A percentile compares a stretch with the other conserved stretches of the same genome.
These are phyloP conservation scores for Anisogramma anomala DNA, from an alignment of 2,329 filamentous ascomycete species.

Conservation along the genomic window DNA sequence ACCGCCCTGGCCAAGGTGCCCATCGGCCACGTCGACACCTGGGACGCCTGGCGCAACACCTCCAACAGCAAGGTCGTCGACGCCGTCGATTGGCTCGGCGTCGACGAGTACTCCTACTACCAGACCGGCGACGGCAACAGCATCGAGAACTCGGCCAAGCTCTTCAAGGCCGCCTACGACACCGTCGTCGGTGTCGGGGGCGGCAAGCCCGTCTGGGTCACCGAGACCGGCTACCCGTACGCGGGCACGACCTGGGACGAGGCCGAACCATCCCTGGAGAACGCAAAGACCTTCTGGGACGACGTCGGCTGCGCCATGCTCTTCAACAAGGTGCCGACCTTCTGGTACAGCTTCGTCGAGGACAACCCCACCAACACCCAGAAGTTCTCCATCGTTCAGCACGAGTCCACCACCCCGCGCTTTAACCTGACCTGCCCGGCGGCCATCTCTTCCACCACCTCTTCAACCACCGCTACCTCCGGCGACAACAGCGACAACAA, in stretches of 20 bases:
- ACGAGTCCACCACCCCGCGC: constrained; percentile 39
- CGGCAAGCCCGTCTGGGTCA: constrained; percentile 14
- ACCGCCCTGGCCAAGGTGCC: constrained; percentile 46
- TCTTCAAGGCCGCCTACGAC: constrained; percentile 58
- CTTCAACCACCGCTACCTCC: neutral
- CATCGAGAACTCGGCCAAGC: constrained; percentile 49
- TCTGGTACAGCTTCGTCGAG: constrained; percentile 71
- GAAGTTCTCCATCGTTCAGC: constrained; percentile 58
- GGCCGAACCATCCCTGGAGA: constrained; percentile 23
- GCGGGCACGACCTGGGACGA: constrained; percentile 8
- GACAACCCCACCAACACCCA: constrained; percentile 48
- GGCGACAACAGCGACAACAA: constrained; percentile 11
- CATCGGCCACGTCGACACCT: constrained; percentile 82
- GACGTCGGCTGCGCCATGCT: constrained; percentile 58
- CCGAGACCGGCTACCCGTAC: constrained; percentile 14
- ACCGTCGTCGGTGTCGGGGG: constrained; percentile 46
- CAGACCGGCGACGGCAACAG: constrained; percentile 56
- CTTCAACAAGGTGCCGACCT: constrained; percentile 54
- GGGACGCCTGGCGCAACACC: constrained; percentile 65
- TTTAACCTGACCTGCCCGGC: constrained; percentile 51
- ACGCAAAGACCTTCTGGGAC: constrained; percentile 73
- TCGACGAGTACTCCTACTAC: constrained; percentile 81
- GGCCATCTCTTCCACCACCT: constrained; percentile 6
- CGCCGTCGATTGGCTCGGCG: constrained; percentile 65
- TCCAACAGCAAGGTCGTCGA: constrained; percentile 61